These are phyloP conservation scores for Colletotrichum brevisporum DNA, from an alignment of 2,329 filamentous ascomycete species.

Conservation along the genomic window DNA sequence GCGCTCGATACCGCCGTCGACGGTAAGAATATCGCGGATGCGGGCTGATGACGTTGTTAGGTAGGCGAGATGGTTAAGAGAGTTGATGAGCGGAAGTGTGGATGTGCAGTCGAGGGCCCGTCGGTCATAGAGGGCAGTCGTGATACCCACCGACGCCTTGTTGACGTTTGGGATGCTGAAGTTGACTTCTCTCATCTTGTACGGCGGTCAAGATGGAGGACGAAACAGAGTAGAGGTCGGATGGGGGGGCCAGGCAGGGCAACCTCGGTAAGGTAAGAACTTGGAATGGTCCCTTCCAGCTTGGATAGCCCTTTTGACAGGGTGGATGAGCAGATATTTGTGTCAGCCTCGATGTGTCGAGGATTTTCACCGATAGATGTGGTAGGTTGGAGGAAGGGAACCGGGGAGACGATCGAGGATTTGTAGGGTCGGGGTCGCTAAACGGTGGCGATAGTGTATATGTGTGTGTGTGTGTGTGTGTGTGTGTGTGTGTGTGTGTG, in stretches of 20 bases:
- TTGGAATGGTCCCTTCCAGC: conserved; percentile 35
- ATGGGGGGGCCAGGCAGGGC: conserved; percentile 37
- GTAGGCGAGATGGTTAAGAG: conserved; percentile 97
- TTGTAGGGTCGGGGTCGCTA: conserved; percentile 22
- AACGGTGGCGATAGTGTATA: conserved; percentile 35
- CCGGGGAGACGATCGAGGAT: conserved; percentile 8
- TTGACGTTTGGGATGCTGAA: conserved; percentile 99
- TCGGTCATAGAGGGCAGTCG: conserved; percentile 96
- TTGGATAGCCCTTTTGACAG: conserved; percentile 35
- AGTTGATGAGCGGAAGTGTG: conserved; percentile 97
- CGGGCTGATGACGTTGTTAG: conserved; percentile 97
- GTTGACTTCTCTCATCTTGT: conserved; percentile 98
- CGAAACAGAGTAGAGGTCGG: conserved; percentile 12
- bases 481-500: conserved; percentile 24
- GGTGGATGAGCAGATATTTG: conserved; percentile 18
- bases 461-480: conserved; percentile 35
- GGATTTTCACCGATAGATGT: conserved; percentile 7
- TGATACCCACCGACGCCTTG: conserved; percentile 99
- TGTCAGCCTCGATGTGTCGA: conserved; percentile 34
- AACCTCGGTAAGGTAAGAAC: conserved; percentile 31
- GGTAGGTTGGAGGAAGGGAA: conserved; percentile 19
- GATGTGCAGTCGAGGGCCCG: conserved; percentile 98
- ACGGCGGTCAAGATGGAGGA: conserved; percentile 16
- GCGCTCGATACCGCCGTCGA: conserved; percentile 98
- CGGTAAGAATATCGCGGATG: conserved; percentile 96